Base-by-base conservation (phyloP, 768 basidiomycete genomes). In the Naganishia vaughanmartiniae region DNA sequence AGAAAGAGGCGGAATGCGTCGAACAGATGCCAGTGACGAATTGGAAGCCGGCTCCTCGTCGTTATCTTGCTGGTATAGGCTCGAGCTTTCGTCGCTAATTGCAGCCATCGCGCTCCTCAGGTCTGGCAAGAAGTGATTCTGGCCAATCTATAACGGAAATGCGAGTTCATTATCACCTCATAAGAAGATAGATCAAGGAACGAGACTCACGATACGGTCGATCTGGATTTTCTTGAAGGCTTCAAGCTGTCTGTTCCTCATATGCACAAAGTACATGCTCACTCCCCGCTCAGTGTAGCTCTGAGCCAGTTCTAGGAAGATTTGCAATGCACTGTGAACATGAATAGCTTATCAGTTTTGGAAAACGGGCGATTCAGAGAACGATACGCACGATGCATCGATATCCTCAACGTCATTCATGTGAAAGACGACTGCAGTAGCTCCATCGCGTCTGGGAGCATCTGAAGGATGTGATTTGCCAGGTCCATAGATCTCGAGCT, bases 401-500 rank as follows among this genome's bases (percentile, higher is more conserved):
- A 91, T 88, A 21, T 84, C 86, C 69, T 93, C 91, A 4, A 96
- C 80, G 81, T 98, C 95, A 15, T 89, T 89, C 85, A 97, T 85
- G 75, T 98, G 94, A 81, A 99, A 93, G 26, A 96, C 91, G 28
- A 97, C 81, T 1, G 88, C 87, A 15, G 85, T 86, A 5, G 93
- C 89, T 69, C 89, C 85, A 66, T 88, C 86, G 72, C 93, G 84
- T 17, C 87, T 84, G 1, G 83, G 94, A 69, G 86, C 88, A 72
- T 97, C 95, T 1, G 91, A 92, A 0, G 96, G 96, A 82, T 98
- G 96, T 26, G 85, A 87, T 73, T 84, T 87, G 55, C 87, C 84
- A 11, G 86, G 81, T 1, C 95, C 95, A 75, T 97, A 99, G 54
- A 95, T 80, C 75, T 99, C 95, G 63, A 99, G 84, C 73, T 93